phyloP scores from a whole-genome alignment of 768 basidiomycete genomes.

The Collybia mongolica region DNA sequence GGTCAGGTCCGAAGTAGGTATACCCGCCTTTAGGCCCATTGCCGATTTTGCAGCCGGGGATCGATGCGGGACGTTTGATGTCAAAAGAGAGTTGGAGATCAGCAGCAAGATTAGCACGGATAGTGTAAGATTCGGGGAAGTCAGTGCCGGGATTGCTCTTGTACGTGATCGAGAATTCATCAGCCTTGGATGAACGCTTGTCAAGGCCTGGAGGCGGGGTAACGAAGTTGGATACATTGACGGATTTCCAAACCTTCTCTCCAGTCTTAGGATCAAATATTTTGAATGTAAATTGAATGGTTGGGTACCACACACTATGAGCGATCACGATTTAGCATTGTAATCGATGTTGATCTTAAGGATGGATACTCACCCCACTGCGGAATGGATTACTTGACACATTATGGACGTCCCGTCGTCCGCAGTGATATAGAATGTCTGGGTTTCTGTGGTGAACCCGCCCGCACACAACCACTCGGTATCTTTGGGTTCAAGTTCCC shows the following conservation, averaged over 20 bases:
- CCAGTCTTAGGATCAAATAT: constrained; percentile 76
- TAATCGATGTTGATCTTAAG: constrained; percentile 10
- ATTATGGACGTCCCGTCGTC: constrained; percentile 59
- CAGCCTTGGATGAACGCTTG: constrained; percentile 83
- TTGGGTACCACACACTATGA: constrained; percentile 86
- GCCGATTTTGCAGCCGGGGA: constrained; percentile 90
- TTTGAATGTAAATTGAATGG: constrained; percentile 93
- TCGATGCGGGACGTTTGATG: constrained; percentile 62
- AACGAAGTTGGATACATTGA: constrained; percentile 81
- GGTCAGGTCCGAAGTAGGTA: constrained; percentile 81
- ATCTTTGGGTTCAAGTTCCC: constrained; percentile 75
- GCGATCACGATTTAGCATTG: background rate
- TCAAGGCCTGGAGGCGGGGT: constrained; percentile 75
- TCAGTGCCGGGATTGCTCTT: constrained; percentile 56
- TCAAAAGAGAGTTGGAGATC: constrained; percentile 82
- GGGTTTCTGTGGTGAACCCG: constrained; percentile 91
- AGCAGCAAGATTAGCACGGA: constrained; percentile 75
- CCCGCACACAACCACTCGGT: constrained; percentile 79
- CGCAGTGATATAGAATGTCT: constrained; percentile 79
- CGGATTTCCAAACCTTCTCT: constrained; percentile 78
- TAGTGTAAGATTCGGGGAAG: constrained; percentile 71
- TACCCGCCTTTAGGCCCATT: constrained; percentile 85
- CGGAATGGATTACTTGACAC: constrained; percentile 21
- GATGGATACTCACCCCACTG: constrained; percentile 19
- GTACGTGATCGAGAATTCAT: constrained; percentile 77